Percentiles rank a stretch among this genome's conserved stretches.
These are phyloP conservation scores for Euptelea pleiosperma DNA, from an alignment of 164 flowering plant species.

Conservation along the genomic window DNA sequence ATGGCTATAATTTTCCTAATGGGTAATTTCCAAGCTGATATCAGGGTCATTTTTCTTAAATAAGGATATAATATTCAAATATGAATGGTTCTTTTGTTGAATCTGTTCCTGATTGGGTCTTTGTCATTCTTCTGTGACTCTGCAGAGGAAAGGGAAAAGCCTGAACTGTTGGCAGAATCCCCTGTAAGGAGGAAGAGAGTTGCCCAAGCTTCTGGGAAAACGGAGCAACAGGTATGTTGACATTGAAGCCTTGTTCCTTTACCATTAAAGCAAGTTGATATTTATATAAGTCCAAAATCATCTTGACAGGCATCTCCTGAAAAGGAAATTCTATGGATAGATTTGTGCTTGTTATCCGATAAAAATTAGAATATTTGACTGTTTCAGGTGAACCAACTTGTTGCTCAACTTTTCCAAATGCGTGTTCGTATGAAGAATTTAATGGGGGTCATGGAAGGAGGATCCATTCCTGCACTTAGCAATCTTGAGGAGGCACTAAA, in stretches of 20 bases:
- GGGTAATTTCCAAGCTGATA: too few species aligned
- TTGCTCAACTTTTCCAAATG: constrained; percentile 96
- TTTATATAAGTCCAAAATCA: neutral
- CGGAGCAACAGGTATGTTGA: constrained; percentile 80
- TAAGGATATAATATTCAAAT: too few species aligned
- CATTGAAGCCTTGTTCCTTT: neutral
- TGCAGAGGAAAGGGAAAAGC: constrained; percentile 96
- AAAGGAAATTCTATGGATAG: too few species aligned
- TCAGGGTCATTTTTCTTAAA: too few species aligned
- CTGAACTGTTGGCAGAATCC: constrained; percentile 90
- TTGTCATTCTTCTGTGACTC: neutral
- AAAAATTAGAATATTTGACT: neutral
- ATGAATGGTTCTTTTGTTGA: too few species aligned
- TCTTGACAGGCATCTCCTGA: neutral
- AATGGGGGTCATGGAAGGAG: constrained; percentile 92
- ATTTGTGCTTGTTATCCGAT: too few species aligned
- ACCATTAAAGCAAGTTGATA: neutral
- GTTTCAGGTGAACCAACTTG: constrained; percentile 84
- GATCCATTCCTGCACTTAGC: constrained; percentile 87
- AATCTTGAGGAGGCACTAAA: constrained; percentile 88
- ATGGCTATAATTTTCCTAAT: too few species aligned
- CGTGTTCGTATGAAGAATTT: constrained; percentile 94
- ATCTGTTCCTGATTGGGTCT: neutral
- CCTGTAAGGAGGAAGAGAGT: constrained; percentile 79
- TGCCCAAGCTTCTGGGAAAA: constrained; percentile 85